These are phyloP conservation scores for Plasmodium chabaudi DNA, from an alignment of 169 alveolate genomes.

Conservation along the genomic window DNA sequence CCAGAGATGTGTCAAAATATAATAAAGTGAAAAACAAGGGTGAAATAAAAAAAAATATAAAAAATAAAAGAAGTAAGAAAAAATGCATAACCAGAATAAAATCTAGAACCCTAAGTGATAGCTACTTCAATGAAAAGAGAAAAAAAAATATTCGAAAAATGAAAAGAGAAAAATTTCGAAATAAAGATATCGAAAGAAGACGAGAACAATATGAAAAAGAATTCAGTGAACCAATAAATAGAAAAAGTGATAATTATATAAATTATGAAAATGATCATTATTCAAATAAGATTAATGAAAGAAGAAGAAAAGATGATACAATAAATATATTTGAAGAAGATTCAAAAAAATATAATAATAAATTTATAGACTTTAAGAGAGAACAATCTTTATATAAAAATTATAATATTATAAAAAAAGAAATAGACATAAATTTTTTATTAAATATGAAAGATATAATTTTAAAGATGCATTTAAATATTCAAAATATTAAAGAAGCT, in stretches of 20 bases:
- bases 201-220: constrained; percentile 3
- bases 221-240: constrained; percentile 13
- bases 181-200: not conserved
- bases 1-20: not conserved
- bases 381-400: constrained; percentile 2
- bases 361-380: not conserved
- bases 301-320: constrained; percentile 8
- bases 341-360: not conserved
- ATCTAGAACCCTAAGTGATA: constrained; percentile 48
- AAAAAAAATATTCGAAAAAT: constrained; percentile 15
- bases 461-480: constrained; percentile 38
- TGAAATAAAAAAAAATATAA: not conserved
- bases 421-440: constrained; percentile 28
- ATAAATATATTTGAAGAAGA: constrained; percentile 12
- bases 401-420: constrained; percentile 9
- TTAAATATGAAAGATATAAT: constrained; percentile 34
- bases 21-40: not conserved
- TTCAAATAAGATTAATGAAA: constrained; percentile 15
- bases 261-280: constrained; percentile 8
- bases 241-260: not conserved
- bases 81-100: constrained; percentile 3
- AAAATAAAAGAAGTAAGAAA: constrained; percentile 12
- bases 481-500: constrained; percentile 44
- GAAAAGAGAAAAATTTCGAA: constrained; percentile 1
- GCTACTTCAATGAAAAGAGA: constrained; percentile 24